A percentile compares a stretch with the other conserved stretches of the same genome.
Evolutionary conservation across 2,329 filamentous ascomycete species (phyloP).

Genomic region (Xylariaceae sp.): DNA sequence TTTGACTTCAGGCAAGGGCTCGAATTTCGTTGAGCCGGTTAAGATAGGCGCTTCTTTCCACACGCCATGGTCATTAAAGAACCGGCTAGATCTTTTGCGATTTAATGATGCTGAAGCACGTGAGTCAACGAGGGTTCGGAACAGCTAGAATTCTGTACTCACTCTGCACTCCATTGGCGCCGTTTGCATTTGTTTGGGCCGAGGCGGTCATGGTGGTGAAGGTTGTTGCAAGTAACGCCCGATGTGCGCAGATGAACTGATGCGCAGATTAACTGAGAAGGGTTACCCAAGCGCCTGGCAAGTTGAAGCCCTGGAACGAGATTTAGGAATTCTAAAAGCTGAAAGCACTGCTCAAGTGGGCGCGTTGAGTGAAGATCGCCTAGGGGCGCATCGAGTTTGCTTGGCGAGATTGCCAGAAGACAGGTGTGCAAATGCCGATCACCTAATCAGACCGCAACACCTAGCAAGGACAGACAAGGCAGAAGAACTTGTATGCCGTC

Average conservation of each 20-base stretch:
- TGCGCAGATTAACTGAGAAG: neutral
- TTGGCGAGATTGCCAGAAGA: conserved; percentile 5
- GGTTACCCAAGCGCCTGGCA: neutral
- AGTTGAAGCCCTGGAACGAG: neutral
- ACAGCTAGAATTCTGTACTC: conserved; percentile 10
- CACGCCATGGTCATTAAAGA: conserved; percentile 57
- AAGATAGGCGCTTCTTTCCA: conserved; percentile 71
- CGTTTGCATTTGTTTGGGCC: conserved; percentile 24
- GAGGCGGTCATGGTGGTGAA: conserved; percentile 26
- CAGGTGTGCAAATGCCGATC: conserved; percentile 25
- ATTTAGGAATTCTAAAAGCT: conserved; percentile 4
- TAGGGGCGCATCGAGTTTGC: conserved; percentile 5
- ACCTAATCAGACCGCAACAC: conserved; percentile 21
- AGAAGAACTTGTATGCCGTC: conserved; percentile 18
- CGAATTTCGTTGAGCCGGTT: conserved; percentile 65
- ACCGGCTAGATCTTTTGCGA: conserved; percentile 34
- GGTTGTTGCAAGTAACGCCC: neutral
- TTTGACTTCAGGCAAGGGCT: conserved; percentile 63
- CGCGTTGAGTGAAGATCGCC: conserved; percentile 9
- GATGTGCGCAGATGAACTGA: neutral
- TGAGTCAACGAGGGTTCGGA: neutral
- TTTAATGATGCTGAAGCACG: conserved; percentile 17
- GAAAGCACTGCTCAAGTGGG: conserved; percentile 1
- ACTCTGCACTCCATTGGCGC: conserved; percentile 29
- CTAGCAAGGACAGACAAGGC: conserved; percentile 18